Conservation (phyloP, 805 yeast species). For the Wickerhamiella azyma region DNA sequence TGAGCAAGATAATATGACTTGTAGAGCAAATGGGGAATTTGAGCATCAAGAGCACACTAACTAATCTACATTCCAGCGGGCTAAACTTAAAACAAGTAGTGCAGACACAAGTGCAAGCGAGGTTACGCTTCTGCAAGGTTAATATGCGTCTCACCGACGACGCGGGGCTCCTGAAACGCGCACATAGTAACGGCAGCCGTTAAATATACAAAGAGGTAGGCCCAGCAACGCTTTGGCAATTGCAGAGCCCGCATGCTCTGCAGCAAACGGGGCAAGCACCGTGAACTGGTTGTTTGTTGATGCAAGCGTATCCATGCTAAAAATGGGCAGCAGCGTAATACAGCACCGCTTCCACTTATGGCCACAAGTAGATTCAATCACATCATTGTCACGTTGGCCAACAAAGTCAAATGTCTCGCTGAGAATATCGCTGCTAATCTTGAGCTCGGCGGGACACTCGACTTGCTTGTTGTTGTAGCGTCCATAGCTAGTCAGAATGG, state of each 20-base stretch:
- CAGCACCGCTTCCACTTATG: slow-evolving; percentile 15
- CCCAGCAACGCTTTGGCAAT: background rate
- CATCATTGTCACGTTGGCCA: background rate
- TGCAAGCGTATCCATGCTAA: slow-evolving; percentile 6
- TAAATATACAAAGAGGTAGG: slow-evolving; percentile 2
- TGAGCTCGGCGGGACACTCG: background rate
- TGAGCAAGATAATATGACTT: background rate
- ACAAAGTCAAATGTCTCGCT: background rate
- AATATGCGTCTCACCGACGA: no score
- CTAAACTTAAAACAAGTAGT: no score
- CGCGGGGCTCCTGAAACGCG: background rate
- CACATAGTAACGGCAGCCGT: slow-evolving; percentile 2
- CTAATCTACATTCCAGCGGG: no score
- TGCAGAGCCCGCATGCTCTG: background rate
- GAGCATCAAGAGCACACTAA: no score
- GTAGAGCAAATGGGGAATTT: no score
- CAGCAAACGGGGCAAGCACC: background rate
- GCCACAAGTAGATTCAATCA: slow-evolving; percentile 5
- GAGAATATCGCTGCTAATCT: background rate
- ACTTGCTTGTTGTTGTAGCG: background rate
- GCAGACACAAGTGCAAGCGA: background rate
- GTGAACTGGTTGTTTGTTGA: slow-evolving; percentile 12
- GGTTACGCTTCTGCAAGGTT: background rate
- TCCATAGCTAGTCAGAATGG: slow-evolving; percentile 1
- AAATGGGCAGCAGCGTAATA: slow-evolving; percentile 13